Evolutionary conservation across 108 stramenopile genomes (phyloP).

Genomic region (Hondaea fermentalgiana): DNA sequence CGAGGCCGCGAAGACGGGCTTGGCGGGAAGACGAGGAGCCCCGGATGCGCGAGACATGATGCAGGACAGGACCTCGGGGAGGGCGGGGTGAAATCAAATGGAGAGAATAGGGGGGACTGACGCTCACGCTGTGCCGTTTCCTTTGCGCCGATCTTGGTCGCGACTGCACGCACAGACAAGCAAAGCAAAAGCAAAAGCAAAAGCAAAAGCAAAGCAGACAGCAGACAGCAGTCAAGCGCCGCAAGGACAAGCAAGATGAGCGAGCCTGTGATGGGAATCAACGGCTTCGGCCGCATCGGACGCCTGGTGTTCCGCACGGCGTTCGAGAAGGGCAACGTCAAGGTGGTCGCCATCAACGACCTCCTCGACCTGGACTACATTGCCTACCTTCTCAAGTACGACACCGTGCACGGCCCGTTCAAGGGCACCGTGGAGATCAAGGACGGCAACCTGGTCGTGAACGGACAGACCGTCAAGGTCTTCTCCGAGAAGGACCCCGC

Average conservation of each 20-base stretch:
- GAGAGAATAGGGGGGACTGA: neutral
- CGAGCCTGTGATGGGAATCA: conserved; percentile 65
- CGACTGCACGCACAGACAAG: neutral
- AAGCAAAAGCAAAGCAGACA: neutral
- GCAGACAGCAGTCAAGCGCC: neutral
- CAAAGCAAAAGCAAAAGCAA: neutral
- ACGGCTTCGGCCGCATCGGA: conserved; percentile 98
- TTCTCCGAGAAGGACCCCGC: conserved; percentile 87
- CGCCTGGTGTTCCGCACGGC: conserved; percentile 92
- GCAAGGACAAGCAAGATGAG: neutral
- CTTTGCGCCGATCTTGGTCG: neutral
- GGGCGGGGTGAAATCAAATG: neutral
- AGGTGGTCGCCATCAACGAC: conserved; percentile 90
- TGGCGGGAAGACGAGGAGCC: no score
- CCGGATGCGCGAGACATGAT: no score
- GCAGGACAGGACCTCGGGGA: no score
- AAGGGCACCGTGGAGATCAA: conserved; percentile 90
- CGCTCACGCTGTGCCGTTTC: neutral
- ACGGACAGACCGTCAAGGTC: conserved; percentile 84
- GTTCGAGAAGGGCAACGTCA: conserved; percentile 70
- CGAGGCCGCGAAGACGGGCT: no score
- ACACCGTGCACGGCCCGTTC: conserved; percentile 96
- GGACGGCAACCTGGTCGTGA: conserved; percentile 89
- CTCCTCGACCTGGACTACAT: conserved; percentile 26
- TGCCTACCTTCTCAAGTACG: conserved; percentile 98